phyloP scores from a whole-genome alignment of 2,329 filamentous ascomycete species.

The Ascochyta lentis region DNA sequence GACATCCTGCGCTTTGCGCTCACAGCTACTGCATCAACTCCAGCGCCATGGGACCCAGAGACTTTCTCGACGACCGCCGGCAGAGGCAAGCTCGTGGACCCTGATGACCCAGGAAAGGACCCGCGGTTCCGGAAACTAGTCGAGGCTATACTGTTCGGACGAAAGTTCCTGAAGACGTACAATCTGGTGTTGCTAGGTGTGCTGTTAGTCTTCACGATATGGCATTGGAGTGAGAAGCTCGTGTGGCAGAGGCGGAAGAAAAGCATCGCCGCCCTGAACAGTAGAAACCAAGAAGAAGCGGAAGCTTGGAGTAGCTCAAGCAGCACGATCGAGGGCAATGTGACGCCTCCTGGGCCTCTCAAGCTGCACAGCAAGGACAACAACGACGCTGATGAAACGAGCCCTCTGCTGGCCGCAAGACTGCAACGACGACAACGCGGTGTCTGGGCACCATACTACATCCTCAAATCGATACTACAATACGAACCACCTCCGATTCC shows the following conservation, averaged over 20 bases:
- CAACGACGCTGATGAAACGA: slow-evolving; percentile 38
- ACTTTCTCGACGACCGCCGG: slow-evolving; percentile 10
- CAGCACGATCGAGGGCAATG: slow-evolving; percentile 47
- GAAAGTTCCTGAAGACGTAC: slow-evolving; percentile 49
- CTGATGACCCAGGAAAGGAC: slow-evolving; percentile 45
- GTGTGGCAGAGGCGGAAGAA: slow-evolving; percentile 25
- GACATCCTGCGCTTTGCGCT: slow-evolving; percentile 34
- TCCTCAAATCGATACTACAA: slow-evolving; percentile 50
- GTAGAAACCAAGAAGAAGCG: neutral
- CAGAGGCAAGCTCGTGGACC: slow-evolving; percentile 26
- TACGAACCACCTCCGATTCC: slow-evolving; percentile 66
- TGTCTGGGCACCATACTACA: slow-evolving; percentile 29
- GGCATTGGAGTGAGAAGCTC: slow-evolving; percentile 46
- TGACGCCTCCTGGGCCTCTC: slow-evolving; percentile 34
- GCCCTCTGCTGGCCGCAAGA: slow-evolving; percentile 39
- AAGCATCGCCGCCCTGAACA: neutral
- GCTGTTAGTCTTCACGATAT: slow-evolving; percentile 45
- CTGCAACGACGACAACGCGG: slow-evolving; percentile 4
- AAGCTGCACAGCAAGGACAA: slow-evolving; percentile 23
- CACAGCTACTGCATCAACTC: slow-evolving; percentile 31
- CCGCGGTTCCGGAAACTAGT: slow-evolving; percentile 46
- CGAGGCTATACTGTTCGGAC: slow-evolving; percentile 48
- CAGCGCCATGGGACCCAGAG: slow-evolving; percentile 24
- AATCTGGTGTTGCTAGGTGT: slow-evolving; percentile 49
- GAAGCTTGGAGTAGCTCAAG: slow-evolving; percentile 49